These are phyloP conservation scores for Zopfochytrium polystomum DNA, from an alignment of 371 early-diverging fungal genomes.

Conservation along the genomic window DNA sequence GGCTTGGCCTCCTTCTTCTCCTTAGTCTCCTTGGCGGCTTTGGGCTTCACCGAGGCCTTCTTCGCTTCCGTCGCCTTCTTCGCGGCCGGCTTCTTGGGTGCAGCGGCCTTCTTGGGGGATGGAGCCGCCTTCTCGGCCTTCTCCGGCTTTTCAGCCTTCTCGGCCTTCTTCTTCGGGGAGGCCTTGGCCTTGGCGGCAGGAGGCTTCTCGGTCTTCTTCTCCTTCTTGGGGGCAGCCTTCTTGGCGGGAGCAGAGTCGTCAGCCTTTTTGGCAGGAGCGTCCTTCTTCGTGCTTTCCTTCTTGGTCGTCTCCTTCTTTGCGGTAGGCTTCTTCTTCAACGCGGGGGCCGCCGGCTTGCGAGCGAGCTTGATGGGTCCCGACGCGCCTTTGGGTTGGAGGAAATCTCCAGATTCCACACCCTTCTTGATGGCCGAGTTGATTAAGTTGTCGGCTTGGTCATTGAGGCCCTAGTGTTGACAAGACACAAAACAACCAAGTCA, in stretches of 20 bases:
- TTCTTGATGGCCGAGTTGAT: slow-evolving; percentile 74
- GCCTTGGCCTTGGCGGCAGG: slow-evolving; percentile 39
- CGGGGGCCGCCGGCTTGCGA: slow-evolving; percentile 42
- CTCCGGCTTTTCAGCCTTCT: slow-evolving; percentile 43
- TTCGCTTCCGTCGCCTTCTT: slow-evolving; percentile 45
- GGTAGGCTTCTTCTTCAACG: slow-evolving; percentile 5
- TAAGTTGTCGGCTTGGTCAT: slow-evolving; percentile 57
- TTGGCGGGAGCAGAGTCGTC: slow-evolving; percentile 24
- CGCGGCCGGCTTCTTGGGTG: slow-evolving; percentile 42
- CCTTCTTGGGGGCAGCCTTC: slow-evolving; percentile 43
- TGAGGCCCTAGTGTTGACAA: slow-evolving; percentile 12
- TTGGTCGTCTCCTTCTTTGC: slow-evolving; percentile 5
- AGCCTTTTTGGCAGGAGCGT: slow-evolving; percentile 34
- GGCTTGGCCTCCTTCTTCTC: slow-evolving; percentile 15
- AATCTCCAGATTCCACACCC: slow-evolving; percentile 63
- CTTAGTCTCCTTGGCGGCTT: slow-evolving; percentile 13
- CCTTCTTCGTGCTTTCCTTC: slow-evolving; percentile 20
- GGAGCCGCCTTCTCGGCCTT: slow-evolving; percentile 44
- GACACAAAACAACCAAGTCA: not conserved
- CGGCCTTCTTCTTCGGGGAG: slow-evolving; percentile 22
- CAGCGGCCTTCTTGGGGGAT: slow-evolving; percentile 52
- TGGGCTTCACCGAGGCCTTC: slow-evolving; percentile 23
- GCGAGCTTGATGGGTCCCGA: slow-evolving; percentile 67
- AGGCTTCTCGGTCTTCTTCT: slow-evolving; percentile 33
- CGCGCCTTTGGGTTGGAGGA: slow-evolving; percentile 68